Evolutionary conservation across 2,329 filamentous ascomycete genomes (phyloP), one percentile per base, ranked within the genome.

Genomic region (Anisogramma anomala): DNA sequence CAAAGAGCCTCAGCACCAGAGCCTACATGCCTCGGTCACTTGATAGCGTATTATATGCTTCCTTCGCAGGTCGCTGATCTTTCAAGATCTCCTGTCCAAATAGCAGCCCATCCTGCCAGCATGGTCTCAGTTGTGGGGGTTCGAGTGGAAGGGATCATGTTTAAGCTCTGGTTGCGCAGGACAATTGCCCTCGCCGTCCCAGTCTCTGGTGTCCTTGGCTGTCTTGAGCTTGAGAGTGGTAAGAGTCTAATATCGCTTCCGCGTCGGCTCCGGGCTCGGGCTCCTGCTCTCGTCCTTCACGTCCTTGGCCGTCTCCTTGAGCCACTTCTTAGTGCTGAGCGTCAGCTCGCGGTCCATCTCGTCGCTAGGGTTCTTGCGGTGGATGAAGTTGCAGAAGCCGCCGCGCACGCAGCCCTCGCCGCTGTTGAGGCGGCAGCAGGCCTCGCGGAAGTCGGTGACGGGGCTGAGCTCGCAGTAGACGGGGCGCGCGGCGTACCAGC

Each of bases 361-460:
- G 9, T 85, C 70, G 52, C 75, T 77, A 3, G 91, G 91, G 59
- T 96, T 91, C 71, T 98, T 98, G 57, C 91, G 77, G 62, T 98
- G 91, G 51, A 98, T 98, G 63, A 98, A 98, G 64, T 98, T 98
- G 73, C 91, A 98, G 69, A 96, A 96, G 23, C 91, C 91, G 48
- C 88, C 91, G 50, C 91, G 75, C 32, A 94, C 87, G 64, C 91
- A 98, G 33, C 91, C 91, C 63, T 96, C 91, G 48, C 91, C 91
- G 28, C 77, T 84, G 58, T 98, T 98, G 19, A 96, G 71, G 41
- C 91, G 77, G 65, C 91, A 98, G 62, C 91, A 98, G 14, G 91
- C 91, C 69, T 98, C 91, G 59, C 91, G 76, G 64, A 98, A 98
- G 66, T 98, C 91, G 49, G 91, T 98, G 42, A 98, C 91, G 53